Conservation (phyloP, 1,284 basidiomycete genomes). For the Irpex lacteus region DNA sequence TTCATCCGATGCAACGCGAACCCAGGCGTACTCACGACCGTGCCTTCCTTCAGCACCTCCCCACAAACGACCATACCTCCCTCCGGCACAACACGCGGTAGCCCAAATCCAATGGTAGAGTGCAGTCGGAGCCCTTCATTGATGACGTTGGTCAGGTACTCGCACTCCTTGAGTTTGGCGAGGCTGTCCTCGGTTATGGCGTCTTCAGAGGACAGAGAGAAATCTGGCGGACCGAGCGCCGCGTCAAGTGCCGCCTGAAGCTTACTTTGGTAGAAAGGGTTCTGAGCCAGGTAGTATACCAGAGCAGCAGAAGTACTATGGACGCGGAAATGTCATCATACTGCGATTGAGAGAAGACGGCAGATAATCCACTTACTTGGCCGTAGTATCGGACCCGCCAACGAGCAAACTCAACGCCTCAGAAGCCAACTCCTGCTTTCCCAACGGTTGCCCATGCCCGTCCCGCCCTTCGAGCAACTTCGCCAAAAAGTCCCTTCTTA, state of each 20-base stretch:
- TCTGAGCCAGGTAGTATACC: constrained; percentile 3
- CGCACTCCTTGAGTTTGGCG: constrained; percentile 5
- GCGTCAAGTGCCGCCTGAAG: constrained; percentile 7
- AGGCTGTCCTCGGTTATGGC: background rate
- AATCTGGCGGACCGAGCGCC: constrained; percentile 5
- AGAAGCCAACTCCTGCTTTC: background rate
- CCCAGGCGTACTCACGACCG: constrained; percentile 3
- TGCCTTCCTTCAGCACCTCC: background rate
- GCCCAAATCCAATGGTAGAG: constrained; percentile 6
- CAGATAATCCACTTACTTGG: background rate
- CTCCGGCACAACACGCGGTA: constrained; percentile 70
- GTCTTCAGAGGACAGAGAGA: background rate
- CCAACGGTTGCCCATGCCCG: constrained; percentile 4
- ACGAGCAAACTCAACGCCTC: background rate
- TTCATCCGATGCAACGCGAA: constrained; percentile 3
- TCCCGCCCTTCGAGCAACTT: background rate
- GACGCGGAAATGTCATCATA: background rate
- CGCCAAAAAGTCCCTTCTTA: constrained; percentile 6
- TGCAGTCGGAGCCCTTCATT: constrained; percentile 8
- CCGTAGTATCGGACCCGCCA: background rate
- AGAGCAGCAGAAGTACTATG: constrained; percentile 7
- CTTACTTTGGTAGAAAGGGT: constrained; percentile 5
- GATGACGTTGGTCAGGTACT: constrained; percentile 10
- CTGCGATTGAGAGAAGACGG: background rate
- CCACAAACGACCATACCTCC: constrained; percentile 37